These are phyloP conservation scores for Fraxinus quadrangulata DNA, from an alignment of 257 asterid genomes.

Conservation along the genomic window DNA sequence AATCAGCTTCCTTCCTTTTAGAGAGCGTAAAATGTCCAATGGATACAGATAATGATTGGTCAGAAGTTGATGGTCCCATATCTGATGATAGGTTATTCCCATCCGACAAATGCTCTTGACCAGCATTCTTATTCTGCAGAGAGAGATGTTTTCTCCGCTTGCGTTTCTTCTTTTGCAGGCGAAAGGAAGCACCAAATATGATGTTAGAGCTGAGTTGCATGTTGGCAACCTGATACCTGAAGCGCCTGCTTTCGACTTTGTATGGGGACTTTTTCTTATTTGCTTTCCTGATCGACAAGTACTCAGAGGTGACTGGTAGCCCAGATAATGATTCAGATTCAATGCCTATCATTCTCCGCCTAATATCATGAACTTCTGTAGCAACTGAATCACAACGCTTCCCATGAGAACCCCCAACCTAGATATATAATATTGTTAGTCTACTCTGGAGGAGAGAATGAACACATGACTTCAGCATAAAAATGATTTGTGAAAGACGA, in stretches of 20 bases:
- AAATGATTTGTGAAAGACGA: background rate
- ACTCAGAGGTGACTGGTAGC: constrained; percentile 20
- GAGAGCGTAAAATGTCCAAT: constrained; percentile 20
- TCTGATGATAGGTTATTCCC: constrained; percentile 32
- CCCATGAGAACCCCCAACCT: constrained; percentile 47
- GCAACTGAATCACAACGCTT: constrained; percentile 26
- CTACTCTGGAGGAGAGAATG: too few relatives aligned
- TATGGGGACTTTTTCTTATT: constrained; percentile 24
- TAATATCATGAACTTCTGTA: constrained; percentile 29
- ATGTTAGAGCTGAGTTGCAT: constrained; percentile 59
- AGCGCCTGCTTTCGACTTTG: constrained; percentile 45
- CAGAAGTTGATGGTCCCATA: constrained; percentile 46
- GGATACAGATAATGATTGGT: constrained; percentile 24
- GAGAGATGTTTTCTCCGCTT: constrained; percentile 35
- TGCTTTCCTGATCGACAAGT: constrained; percentile 21
- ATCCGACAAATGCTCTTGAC: constrained; percentile 20
- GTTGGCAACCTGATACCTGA: constrained; percentile 39
- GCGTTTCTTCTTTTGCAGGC: constrained; percentile 48
- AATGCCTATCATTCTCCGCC: constrained; percentile 17
- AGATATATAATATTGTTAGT: constrained; percentile 6
- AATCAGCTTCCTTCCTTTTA: constrained; percentile 28
- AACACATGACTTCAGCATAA: too few relatives aligned
- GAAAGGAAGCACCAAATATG: constrained; percentile 53
- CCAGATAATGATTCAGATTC: constrained; percentile 14
- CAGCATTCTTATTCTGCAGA: constrained; percentile 27